Percentiles rank a stretch among this genome's conserved stretches.
These are phyloP conservation scores for Cryptosporidium tyzzeri DNA, from an alignment of 169 alveolate species.

Conservation along the genomic window DNA sequence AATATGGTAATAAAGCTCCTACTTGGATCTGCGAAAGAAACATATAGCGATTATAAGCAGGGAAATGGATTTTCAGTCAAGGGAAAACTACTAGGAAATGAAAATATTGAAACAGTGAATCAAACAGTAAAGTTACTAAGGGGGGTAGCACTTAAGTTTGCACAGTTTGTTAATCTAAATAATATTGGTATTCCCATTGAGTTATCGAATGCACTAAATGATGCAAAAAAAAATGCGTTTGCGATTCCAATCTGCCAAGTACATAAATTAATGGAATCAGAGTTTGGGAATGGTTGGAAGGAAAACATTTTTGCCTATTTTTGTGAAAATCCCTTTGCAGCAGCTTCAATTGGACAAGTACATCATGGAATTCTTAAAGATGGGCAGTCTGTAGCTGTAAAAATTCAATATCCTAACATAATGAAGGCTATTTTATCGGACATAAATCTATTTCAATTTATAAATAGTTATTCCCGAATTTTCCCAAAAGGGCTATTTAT, in stretches of 20 bases:
- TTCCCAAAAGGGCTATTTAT: slow-evolving; percentile 82
- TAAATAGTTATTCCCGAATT: slow-evolving; percentile 27
- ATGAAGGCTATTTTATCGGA: slow-evolving; percentile 76
- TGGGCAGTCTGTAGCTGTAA: slow-evolving; percentile 78
- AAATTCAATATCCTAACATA: slow-evolving; percentile 78
- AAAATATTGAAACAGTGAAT: slow-evolving; percentile 72
- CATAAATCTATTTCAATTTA: slow-evolving; percentile 68
- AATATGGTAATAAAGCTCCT: not conserved
- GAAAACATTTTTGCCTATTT: slow-evolving; percentile 68
- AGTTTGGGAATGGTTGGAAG: slow-evolving; percentile 77
- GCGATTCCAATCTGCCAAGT: slow-evolving; percentile 79
- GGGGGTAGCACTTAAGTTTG: slow-evolving; percentile 80
- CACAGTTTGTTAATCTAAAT: slow-evolving; percentile 78
- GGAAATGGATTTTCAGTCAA: slow-evolving; percentile 8
- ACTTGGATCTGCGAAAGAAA: slow-evolving; percentile 8
- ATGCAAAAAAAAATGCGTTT: slow-evolving; percentile 79
- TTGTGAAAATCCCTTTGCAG: slow-evolving; percentile 77
- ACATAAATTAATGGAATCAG: slow-evolving; percentile 63
- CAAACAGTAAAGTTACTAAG: slow-evolving; percentile 78
- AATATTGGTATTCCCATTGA: slow-evolving; percentile 76
- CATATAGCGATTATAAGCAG: not conserved
- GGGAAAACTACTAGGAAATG: not conserved
- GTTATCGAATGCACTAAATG: slow-evolving; percentile 77
- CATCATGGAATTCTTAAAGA: slow-evolving; percentile 76
- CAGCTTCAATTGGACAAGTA: slow-evolving; percentile 82